Evolutionary conservation across 768 basidiomycete genomes (phyloP).

Genomic region (Collybiopsis confluens): DNA sequence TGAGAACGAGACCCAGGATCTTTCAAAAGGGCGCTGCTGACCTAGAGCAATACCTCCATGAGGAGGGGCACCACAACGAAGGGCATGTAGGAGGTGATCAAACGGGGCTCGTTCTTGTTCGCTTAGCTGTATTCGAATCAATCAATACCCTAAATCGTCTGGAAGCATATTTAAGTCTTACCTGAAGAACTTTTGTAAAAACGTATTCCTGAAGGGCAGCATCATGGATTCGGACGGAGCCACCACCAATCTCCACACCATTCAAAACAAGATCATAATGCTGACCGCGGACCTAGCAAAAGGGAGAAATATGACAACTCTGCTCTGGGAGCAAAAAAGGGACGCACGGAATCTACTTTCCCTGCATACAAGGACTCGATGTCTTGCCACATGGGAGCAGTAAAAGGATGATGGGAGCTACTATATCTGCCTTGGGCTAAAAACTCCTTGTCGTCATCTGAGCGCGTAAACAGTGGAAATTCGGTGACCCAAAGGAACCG

Average conservation of each 20-base stretch:
- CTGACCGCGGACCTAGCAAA: constrained; percentile 77
- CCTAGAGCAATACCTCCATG: constrained; percentile 95
- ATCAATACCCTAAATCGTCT: no score
- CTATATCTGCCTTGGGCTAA: constrained; percentile 87
- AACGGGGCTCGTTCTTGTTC: constrained; percentile 74
- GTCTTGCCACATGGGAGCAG: constrained; percentile 58
- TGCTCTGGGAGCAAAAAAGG: no score
- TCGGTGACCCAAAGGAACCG: constrained; percentile 96
- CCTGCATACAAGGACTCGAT: constrained; percentile 72
- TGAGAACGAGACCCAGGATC: constrained; percentile 10
- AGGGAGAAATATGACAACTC: no score
- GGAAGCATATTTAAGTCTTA: constrained; percentile 23
- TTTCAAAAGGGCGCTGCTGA: constrained; percentile 26
- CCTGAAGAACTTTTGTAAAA: constrained; percentile 74
- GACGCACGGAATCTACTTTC: constrained; percentile 49
- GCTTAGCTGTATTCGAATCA: constrained; percentile 47
- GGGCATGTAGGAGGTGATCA: constrained; percentile 79
- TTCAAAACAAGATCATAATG: constrained; percentile 96
- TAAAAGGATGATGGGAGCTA: constrained; percentile 90
- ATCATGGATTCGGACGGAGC: constrained; percentile 91
- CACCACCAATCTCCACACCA: constrained; percentile 91
- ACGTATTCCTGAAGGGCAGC: constrained; percentile 82
- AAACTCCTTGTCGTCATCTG: constrained; percentile 85
- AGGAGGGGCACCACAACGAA: constrained; percentile 88
- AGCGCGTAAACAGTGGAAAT: constrained; percentile 86